Conservation (phyloP, 2,329 filamentous ascomycete genomes). For the Fusarium chuoi region DNA sequence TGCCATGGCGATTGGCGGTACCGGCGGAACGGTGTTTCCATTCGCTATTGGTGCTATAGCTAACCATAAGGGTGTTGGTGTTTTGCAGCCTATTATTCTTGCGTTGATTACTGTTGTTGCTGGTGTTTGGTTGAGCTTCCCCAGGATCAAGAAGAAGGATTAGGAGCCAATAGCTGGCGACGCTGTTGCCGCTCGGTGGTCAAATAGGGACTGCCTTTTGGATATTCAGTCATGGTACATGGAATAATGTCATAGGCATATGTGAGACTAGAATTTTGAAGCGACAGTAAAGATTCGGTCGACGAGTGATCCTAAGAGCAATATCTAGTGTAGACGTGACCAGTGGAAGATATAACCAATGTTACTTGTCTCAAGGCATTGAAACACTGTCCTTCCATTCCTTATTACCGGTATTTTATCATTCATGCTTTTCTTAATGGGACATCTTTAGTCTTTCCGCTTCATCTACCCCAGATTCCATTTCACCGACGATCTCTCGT, state of each 20-base stretch:
- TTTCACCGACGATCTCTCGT: background rate
- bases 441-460: background rate
- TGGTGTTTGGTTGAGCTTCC: constrained; percentile 51
- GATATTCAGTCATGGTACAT: fast-evolving
- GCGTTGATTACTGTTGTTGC: constrained; percentile 53
- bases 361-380: background rate
- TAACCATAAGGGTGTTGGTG: constrained; percentile 57
- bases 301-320: background rate
- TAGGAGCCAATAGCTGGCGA: background rate
- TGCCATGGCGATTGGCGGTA: constrained; percentile 76
- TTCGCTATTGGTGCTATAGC: constrained; percentile 73
- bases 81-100: constrained; percentile 62
- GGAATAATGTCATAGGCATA: too few species aligned
- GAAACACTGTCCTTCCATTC: fast-evolving
- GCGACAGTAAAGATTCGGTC: fast-evolving
- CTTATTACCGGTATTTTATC: background rate
- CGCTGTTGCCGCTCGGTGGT: fast-evolving
- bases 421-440: background rate
- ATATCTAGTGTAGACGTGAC: background rate
- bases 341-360: fast-evolving
- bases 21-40: constrained; percentile 71
- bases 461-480: constrained; percentile 4
- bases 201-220: background rate
- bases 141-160: constrained; percentile 49
- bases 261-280: background rate